Base-by-base conservation (phyloP, 78 protist species). In the Blattamonas nauphoetae region DNA sequence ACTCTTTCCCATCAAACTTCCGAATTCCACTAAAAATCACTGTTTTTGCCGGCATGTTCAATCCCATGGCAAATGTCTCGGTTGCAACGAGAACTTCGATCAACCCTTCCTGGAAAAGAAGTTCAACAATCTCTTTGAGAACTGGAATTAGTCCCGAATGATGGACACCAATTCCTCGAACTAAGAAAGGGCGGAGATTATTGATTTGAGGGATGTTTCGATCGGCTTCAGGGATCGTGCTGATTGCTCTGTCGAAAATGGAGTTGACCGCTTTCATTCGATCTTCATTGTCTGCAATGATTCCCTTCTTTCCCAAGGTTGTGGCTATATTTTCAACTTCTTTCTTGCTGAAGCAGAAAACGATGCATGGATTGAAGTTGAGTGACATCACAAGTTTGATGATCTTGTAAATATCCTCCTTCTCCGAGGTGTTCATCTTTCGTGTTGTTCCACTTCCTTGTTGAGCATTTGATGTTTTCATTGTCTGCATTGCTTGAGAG, bases 11-110 rank as follows among this genome's bases (percentile, higher is more conserved):
- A 63, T 95, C 97, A 64, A 90, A 92, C 89, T 95, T 95, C 44
- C 83, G 44, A 21, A 93, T 2, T 78, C 41, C 5, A 33, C 93
- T 81, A 86, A 95, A 95, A 6, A 95, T 91, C 42, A 94, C 97
- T 0, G 96, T 92, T 4, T 86, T 42, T 6, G 96, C 96, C 78
- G 97, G 97, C 94, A 94, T 91, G 89, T 95, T 95, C 55, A 95
- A 77, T 21, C 96, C 95, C 92, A 94, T 89, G 1, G 95, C 34
- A 83, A 95, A 94, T 36, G 95, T 94, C 85, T 93, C 97, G 1
- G 96, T 92, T n/a, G 94, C 88, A 85, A 94, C 86, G 35, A 93
- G 78, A 4, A 86, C 42, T 79, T 89, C 63, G 42, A 90, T 45
- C 2, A 90, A 43, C 3, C 92, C 91, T 44, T 91, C 95, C 3